Percentiles rank a stretch among this genome's conserved stretches.
Evolutionary conservation across 1,284 basidiomycete genomes (phyloP).

Genomic region (Peniophora sp.): DNA sequence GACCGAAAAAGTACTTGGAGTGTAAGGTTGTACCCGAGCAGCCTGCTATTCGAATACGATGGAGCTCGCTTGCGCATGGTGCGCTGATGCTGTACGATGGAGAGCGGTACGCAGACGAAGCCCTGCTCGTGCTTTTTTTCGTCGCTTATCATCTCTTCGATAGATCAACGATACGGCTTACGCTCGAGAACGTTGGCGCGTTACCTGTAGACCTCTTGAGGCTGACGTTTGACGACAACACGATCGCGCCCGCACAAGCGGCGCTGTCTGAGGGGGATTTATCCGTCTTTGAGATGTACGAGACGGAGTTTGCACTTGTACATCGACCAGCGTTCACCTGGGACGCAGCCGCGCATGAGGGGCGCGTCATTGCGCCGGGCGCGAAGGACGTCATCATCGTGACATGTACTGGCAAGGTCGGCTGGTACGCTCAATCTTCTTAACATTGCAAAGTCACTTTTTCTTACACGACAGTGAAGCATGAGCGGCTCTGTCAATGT

Average conservation of each 20-base stretch:
- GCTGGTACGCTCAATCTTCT: constrained; percentile 55
- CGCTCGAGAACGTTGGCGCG: constrained; percentile 80
- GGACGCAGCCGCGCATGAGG: constrained; percentile 42
- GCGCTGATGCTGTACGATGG: constrained; percentile 93
- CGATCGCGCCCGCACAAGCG: constrained; percentile 67
- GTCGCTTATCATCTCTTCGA: constrained; percentile 9
- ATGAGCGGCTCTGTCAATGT: constrained; percentile 73
- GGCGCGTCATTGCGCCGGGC: constrained; percentile 60
- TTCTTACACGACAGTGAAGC: constrained; percentile 30
- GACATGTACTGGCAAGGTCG: constrained; percentile 80
- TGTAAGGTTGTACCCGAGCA: constrained; percentile 80
- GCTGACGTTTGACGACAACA: constrained; percentile 85
- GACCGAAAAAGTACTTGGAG: constrained; percentile 46
- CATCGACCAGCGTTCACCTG: constrained; percentile 79
- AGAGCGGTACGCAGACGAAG: constrained; percentile 52
- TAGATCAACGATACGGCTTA: constrained; percentile 77
- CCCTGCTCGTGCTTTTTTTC: not conserved
- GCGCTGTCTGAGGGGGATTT: constrained; percentile 75
- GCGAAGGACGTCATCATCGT: constrained; percentile 65
- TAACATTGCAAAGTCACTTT: not conserved
- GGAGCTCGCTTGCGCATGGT: constrained; percentile 84
- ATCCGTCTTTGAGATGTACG: constrained; percentile 81
- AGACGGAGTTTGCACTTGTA: constrained; percentile 80
- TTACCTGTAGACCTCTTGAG: constrained; percentile 82
- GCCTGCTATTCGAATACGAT: constrained; percentile 77